Evolutionary conservation across 1,284 basidiomycete species (phyloP).

Genomic region (Cystodermella granulosa): DNA sequence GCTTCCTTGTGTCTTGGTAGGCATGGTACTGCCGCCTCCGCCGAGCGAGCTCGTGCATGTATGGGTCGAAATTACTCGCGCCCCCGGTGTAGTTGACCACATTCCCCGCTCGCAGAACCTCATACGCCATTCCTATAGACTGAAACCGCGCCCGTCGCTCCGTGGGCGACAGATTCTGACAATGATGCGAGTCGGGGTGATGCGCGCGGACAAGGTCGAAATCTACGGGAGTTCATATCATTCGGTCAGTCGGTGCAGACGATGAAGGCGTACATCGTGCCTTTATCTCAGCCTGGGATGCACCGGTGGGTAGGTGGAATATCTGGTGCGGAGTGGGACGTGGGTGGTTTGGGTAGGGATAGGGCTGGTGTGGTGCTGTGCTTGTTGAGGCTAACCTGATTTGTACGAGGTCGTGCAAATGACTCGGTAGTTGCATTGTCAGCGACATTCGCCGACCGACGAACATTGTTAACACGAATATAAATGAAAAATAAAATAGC

Average conservation of each 20-base stretch:
- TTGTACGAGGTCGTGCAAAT: no score
- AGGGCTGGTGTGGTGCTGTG: no score
- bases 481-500: no score
- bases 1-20: slow-evolving; percentile 14
- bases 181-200: slow-evolving; percentile 61
- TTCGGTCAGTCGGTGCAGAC: slow-evolving; percentile 4
- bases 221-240: slow-evolving; percentile 39
- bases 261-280: slow-evolving; percentile 50
- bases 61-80: slow-evolving; percentile 7
- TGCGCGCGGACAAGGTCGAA: slow-evolving; percentile 67
- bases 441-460: no score
- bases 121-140: slow-evolving; percentile 58
- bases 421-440: no score
- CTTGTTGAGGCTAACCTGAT: no score
- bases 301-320: slow-evolving; percentile 57
- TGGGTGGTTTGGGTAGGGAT: slow-evolving; percentile 51
- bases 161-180: slow-evolving; percentile 43
- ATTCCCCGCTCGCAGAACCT: slow-evolving; percentile 46
- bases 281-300: slow-evolving; percentile 59
- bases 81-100: slow-evolving; percentile 15
- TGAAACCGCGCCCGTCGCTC: slow-evolving; percentile 58
- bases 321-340: slow-evolving; percentile 65
- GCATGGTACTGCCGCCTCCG: slow-evolving; percentile 31
- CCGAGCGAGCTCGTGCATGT: slow-evolving; percentile 34
- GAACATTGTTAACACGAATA: no score